Base-by-base conservation (phyloP, 805 yeast species). In the Ogataea trehalophila region DNA sequence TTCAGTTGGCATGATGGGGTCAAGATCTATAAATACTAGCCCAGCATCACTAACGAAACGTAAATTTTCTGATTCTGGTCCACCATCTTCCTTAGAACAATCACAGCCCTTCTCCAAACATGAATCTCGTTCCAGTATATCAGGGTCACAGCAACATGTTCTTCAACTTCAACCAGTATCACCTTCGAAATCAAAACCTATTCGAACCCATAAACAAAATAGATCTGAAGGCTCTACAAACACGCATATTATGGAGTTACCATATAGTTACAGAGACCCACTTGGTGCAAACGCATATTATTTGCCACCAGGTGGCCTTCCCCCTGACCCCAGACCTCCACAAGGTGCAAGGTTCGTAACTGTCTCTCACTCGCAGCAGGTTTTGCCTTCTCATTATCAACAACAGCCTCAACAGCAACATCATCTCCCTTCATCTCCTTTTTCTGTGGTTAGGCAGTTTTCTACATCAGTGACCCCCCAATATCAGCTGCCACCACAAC, bases 221-320 rank as follows among this genome's bases (percentile, higher is more conserved):
- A 42, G 56, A 23, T 55, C 60, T 1, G 57, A 52, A 39, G 42
- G 50, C 17, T 43, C 50, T 3, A 48, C 57, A 15, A 11, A 36
- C 2, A 18, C 37, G 11, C 36, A 47, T 4, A 39, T 48, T n/a
- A 46, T 56, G 13, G 59, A 56, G 15, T 56, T 61, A 4, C 62
- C 61, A 4, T 57, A 58, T 38, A 33, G 51, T 17, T 55, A 57
- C 39, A 45, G 58, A 26, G 62, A 54, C 9, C 43, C 33, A 4
- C 16, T 2, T n/a, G 41, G 41, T 14, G 36, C 17, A 14, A 5
- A 5, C 17, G n/a, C n/a, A 15, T 33, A 33, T 33, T 33, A 33
- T 15, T 26, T 35, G 14, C 51, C 46, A 5, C 39, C 37, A 37
- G 6, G n/a, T 15, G 18, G 41, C n/a, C n/a, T n/a, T 13, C 39